Conservation (phyloP, 805 yeast species). For the Maudiozyma bulderi region DNA sequence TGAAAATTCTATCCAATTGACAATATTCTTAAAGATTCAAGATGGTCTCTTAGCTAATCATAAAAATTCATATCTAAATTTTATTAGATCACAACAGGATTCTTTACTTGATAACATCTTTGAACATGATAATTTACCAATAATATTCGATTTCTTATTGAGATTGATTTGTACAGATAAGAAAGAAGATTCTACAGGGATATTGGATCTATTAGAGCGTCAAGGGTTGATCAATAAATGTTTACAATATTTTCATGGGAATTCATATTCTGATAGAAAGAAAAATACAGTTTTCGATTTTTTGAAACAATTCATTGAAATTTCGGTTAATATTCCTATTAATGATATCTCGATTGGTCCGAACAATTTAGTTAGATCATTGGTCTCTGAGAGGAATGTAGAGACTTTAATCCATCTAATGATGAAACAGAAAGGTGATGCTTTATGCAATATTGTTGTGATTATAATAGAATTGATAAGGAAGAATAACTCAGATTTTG, state of each 20-base stretch:
- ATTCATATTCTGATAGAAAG: not conserved
- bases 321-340: constrained; percentile 87
- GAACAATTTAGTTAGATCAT: constrained; percentile 76
- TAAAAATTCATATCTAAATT: constrained; percentile 32
- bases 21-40: constrained; percentile 78
- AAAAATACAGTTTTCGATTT: constrained; percentile 55
- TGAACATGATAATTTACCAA: constrained; percentile 77
- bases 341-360: constrained; percentile 83
- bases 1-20: constrained; percentile 62
- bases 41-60: constrained; percentile 81
- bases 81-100: constrained; percentile 34
- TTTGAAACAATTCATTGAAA: constrained; percentile 82
- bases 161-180: constrained; percentile 89
- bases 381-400: constrained; percentile 62
- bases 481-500: constrained; percentile 93
- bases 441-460: constrained; percentile 83
- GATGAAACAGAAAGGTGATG: constrained; percentile 58
- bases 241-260: constrained; percentile 25
- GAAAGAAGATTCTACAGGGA: constrained; percentile 79
- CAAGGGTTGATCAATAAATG: constrained; percentile 66
- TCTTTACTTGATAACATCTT: constrained; percentile 55
- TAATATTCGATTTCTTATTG: constrained; percentile 81
- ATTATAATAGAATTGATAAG: constrained; percentile 88
- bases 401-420: constrained; percentile 60
- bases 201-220: constrained; percentile 63